Evolutionary conservation across 2,329 filamentous ascomycete species (phyloP).

Genomic region (Metarhizium guizhouense): DNA sequence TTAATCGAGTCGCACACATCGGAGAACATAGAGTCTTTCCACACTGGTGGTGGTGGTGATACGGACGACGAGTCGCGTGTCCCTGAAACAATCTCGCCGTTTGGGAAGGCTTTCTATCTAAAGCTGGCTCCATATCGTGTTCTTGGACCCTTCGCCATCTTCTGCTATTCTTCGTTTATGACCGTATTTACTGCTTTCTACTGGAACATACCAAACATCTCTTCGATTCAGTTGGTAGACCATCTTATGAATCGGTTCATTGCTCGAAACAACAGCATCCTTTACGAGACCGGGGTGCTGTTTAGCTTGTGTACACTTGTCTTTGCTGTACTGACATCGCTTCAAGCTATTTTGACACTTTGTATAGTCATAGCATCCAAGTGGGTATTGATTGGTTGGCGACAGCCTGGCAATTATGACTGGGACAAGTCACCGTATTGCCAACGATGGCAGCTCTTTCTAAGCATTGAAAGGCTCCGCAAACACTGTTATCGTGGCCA

Average conservation of each 20-base stretch:
- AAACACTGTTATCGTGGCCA: conserved; percentile 39
- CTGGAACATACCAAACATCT: conserved; percentile 41
- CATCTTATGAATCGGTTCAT: conserved; percentile 18
- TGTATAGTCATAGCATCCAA: conserved; percentile 36
- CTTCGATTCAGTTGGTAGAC: conserved; percentile 37
- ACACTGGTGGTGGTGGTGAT: conserved; percentile 9
- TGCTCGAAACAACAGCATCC: conserved; percentile 13
- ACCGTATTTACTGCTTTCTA: conserved; percentile 37
- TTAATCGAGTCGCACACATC: conserved; percentile 6
- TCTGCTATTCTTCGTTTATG: conserved; percentile 38
- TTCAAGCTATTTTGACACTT: conserved; percentile 34
- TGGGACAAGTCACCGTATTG: conserved; percentile 50
- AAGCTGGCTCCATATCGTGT: conserved; percentile 41
- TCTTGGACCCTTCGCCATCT: conserved; percentile 35
- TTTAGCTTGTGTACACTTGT: conserved; percentile 30
- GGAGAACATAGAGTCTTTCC: not conserved
- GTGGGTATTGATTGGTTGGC: conserved; percentile 42
- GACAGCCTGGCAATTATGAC: conserved; percentile 43
- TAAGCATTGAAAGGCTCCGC: conserved; percentile 41
- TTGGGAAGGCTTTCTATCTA: conserved; percentile 47
- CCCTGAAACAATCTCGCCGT: conserved; percentile 28
- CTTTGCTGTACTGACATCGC: conserved; percentile 32
- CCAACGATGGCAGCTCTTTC: conserved; percentile 48
- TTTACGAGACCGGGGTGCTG: conserved; percentile 26
- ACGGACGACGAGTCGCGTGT: conserved; percentile 4